Percentiles rank a stretch among this genome's conserved stretches.
These are phyloP conservation scores for Tulasnella sp. DNA, from an alignment of 768 basidiomycete species.

Conservation along the genomic window DNA sequence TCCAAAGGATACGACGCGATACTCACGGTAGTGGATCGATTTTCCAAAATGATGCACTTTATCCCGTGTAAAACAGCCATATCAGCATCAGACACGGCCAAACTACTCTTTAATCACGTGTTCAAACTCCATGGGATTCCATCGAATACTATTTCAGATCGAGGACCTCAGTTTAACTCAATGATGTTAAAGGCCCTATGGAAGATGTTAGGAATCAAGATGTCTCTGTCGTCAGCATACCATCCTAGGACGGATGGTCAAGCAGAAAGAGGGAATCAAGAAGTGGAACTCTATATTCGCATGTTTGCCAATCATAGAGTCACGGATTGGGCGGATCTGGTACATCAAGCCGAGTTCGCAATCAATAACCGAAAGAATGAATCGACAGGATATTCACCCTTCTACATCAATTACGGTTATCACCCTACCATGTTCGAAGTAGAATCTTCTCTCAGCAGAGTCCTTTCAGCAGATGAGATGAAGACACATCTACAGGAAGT, in stretches of 20 bases:
- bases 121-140: slow-evolving; percentile 9
- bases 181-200: neutral
- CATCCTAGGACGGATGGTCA: slow-evolving; percentile 10
- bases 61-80: neutral
- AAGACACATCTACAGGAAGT: too few relatives aligned
- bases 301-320: slow-evolving; percentile 1
- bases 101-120: slow-evolving; percentile 6
- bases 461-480: too few relatives aligned
- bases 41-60: slow-evolving; percentile 7
- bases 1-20: slow-evolving; percentile 1
- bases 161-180: slow-evolving; percentile 1
- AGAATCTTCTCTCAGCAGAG: too few relatives aligned
- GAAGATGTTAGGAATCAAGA: neutral
- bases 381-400: neutral
- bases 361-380: neutral
- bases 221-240: neutral
- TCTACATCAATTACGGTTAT: slow-evolving; percentile 1
- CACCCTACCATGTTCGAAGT: too few relatives aligned
- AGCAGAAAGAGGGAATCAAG: slow-evolving; percentile 4
- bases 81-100: neutral
- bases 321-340: slow-evolving; percentile 1
- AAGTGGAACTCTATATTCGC: neutral
- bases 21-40: neutral
- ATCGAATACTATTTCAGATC: neutral
- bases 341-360: slow-evolving; percentile 1